Evolutionary conservation across 768 basidiomycete genomes (phyloP).

Genomic region (Psilocybe cubensis): DNA sequence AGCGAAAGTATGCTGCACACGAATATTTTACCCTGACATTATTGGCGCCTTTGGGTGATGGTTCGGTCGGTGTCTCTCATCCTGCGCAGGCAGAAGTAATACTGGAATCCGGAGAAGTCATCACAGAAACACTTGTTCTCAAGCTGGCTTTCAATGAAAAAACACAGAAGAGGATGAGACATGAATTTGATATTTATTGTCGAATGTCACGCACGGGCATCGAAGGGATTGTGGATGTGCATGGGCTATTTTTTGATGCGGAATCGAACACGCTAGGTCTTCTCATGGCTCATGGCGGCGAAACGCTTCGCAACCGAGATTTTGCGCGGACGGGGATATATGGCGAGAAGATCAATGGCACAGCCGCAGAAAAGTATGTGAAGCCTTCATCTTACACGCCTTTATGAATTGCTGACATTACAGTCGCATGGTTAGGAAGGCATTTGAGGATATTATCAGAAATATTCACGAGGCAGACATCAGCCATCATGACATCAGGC

Average conservation of each 20-base stretch:
- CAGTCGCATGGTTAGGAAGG: conserved; percentile 7
- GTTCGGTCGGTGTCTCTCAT: too few relatives aligned
- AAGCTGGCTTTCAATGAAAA: not conserved
- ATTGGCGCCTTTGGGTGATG: too few relatives aligned
- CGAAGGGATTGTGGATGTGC: conserved; percentile 15
- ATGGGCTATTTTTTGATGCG: conserved; percentile 17
- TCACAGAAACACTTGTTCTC: too few relatives aligned
- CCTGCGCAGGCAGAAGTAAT: too few relatives aligned
- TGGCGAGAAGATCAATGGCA: too few relatives aligned
- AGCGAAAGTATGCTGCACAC: not conserved
- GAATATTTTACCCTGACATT: too few relatives aligned
- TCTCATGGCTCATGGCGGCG: conserved; percentile 18
- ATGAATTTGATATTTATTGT: conserved; percentile 21
- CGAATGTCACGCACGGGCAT: conserved; percentile 11
- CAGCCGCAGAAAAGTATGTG: not conserved
- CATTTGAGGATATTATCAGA: conserved; percentile 15
- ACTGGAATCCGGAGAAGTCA: too few relatives aligned
- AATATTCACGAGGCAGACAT: conserved; percentile 28
- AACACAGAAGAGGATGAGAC: conserved; percentile 12
- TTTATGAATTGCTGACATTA: not conserved
- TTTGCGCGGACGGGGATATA: not conserved
- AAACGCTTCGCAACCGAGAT: not conserved
- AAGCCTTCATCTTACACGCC: not conserved
- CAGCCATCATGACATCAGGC: conserved; percentile 23
- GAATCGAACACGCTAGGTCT: conserved; percentile 13